Percentiles rank a stretch among this genome's conserved stretches.
Conservation (phyloP, 495 filamentous ascomycete species). For the Penicillium manginii region DNA sequence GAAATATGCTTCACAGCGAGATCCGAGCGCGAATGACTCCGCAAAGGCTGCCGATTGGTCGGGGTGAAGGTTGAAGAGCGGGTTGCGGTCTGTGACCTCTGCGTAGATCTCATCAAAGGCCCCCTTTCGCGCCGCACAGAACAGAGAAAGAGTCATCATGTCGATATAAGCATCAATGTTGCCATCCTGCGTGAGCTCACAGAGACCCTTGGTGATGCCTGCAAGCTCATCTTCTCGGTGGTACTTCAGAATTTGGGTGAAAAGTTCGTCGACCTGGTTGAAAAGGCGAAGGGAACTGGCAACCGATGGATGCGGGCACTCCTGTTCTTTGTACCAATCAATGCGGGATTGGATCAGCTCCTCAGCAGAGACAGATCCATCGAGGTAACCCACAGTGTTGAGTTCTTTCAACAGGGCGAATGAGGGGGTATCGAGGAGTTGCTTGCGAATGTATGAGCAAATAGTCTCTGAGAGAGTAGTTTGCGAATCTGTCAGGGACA, state of each 20-base stretch:
- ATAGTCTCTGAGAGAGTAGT: constrained; percentile 36
- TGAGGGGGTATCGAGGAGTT: constrained; percentile 55
- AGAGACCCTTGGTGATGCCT: constrained; percentile 41
- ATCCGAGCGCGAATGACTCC: constrained; percentile 63
- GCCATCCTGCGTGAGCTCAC: constrained; percentile 39
- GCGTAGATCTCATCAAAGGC: constrained; percentile 64
- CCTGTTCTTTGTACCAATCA: constrained; percentile 54
- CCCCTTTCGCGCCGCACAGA: constrained; percentile 57
- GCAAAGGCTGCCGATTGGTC: constrained; percentile 66
- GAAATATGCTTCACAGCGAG: constrained; percentile 64
- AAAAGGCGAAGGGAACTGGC: constrained; percentile 48
- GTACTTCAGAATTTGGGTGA: constrained; percentile 44
- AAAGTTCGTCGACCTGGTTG: constrained; percentile 44
- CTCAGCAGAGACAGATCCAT: constrained; percentile 44
- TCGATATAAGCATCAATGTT: constrained; percentile 52
- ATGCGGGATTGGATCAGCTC: constrained; percentile 51
- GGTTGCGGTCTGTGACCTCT: constrained; percentile 63
- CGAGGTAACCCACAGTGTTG: constrained; percentile 55
- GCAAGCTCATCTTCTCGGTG: constrained; percentile 47
- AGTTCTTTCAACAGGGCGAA: constrained; percentile 52
- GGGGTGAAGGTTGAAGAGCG: constrained; percentile 56
- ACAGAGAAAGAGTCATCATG: constrained; percentile 56
- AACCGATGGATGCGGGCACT: constrained; percentile 45
- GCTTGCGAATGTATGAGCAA: constrained; percentile 47
- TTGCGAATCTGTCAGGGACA: constrained; percentile 43